phyloP scores from a whole-genome alignment of 805 yeast species.

The Komagataella pastoris region DNA sequence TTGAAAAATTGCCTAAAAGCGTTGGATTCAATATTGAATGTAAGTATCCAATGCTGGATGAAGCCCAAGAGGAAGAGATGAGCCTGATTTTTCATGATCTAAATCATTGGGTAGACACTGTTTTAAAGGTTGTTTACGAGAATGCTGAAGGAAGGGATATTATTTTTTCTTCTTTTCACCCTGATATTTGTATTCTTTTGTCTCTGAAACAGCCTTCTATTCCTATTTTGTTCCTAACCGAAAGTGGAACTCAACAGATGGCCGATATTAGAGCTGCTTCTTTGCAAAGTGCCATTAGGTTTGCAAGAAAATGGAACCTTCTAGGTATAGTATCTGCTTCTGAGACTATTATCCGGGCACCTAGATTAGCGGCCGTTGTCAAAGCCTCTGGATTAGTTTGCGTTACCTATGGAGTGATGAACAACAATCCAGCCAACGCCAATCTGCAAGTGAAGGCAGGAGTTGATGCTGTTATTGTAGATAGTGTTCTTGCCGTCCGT shows the following conservation, averaged over 20 bases:
- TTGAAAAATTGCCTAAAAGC: conserved; percentile 62
- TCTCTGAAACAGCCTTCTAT: conserved; percentile 88
- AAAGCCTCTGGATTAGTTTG: conserved; percentile 86
- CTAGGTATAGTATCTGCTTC: conserved; percentile 89
- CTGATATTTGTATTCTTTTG: conserved; percentile 77
- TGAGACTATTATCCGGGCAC: conserved; percentile 74
- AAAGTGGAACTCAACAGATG: conserved; percentile 75
- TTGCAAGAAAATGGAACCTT: conserved; percentile 82
- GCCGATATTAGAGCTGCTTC: conserved; percentile 84
- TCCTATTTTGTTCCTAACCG: conserved; percentile 84
- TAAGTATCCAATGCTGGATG: conserved; percentile 92
- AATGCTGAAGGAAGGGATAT: conserved; percentile 71
- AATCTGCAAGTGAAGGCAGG: conserved; percentile 84
- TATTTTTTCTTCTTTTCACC: conserved; percentile 87
- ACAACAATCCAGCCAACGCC: conserved; percentile 77
- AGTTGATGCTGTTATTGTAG: conserved; percentile 97
- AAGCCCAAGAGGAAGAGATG: conserved; percentile 79
- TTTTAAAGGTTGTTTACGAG: conserved; percentile 67
- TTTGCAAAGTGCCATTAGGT: conserved; percentile 80
- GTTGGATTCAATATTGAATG: conserved; percentile 94
- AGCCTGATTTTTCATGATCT: conserved; percentile 74
- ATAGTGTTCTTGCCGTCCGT: conserved; percentile 86
- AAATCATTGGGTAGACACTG: conserved; percentile 82
- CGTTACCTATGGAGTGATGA: conserved; percentile 78
- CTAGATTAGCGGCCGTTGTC: conserved; percentile 82